Evolutionary conservation across 2,329 filamentous ascomycete genomes (phyloP), one percentile per base, ranked within the genome.

Genomic region (Xylariaceae sp.): DNA sequence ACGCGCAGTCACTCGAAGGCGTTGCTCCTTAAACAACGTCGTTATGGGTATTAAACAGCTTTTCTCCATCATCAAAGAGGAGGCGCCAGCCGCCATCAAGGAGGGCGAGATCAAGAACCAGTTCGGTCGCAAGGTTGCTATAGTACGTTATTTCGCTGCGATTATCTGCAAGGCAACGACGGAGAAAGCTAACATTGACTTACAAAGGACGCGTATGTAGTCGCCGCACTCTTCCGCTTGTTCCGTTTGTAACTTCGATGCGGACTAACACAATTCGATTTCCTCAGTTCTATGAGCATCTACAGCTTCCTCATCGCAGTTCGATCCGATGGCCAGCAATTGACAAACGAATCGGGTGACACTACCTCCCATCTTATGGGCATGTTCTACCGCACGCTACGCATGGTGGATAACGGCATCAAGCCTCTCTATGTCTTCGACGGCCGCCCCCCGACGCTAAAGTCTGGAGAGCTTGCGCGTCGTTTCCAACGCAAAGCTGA

Each of bases 241-340:
- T 35, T 49, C 5, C 7, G 4, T 26, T 32, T 29, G 6, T 19
- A 9, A 4, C 26, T 6, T 4, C 30, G 6, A 32, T 32, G 29
- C 30, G 29, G 48, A 56, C 46, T 60, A 42, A 57, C 56, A 54
- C 53, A 49, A 7, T 40, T 8, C 32, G 11, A 29, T 34, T 35
- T 53, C 31, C 51, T 56, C 65, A 89, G 86, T 45, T 99, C 94
- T 47, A 99, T 99, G 94, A 95, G 89, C 74, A 91, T 99, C 68
- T 99, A 99, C 80, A 95, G 89, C 73, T 99, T 99, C 77, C 83
- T 99, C 58, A 94, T 99, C 70, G 94, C 94, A 48, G 94, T 99
- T 53, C 91, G 94, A 64, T 96, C 91, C 66, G 91, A 96, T 65
- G 94, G 94, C 64, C 90, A 99, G 72, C 91, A 96, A 73, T 86